Base-by-base conservation (phyloP, 1,139 yeast species). In the Hyphopichia fennica region DNA sequence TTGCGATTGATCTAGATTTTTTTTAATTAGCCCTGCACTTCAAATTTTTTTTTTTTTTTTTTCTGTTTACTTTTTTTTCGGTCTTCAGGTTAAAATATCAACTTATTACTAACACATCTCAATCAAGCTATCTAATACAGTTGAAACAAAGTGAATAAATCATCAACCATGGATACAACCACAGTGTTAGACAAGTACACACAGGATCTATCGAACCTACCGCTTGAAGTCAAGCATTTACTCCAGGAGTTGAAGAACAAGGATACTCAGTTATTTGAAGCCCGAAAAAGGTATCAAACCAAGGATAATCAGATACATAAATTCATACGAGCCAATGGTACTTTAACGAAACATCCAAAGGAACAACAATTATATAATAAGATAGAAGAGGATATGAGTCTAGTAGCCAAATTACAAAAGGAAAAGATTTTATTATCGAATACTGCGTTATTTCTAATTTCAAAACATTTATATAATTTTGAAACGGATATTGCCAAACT, bases 141-240 rank as follows among this genome's bases (percentile, higher is more conserved):
- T n/a, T n/a, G n/a, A n/a, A n/a, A n/a, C n/a, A n/a, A n/a, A n/a
- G n/a, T n/a, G n/a, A n/a, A n/a, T 13, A 28, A 10, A n/a, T 28
- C 30, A n/a, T 28, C n/a, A 6, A 16, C 19, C 31, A 73, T 73
- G 78, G 79, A 73, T 55, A 72, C 78, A n/a, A 65, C 77, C 4
- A 62, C 77, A 0, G 77, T 73, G n/a, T 62, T 73, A 22, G 78
- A 72, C 45, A 72, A 73, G 52, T 72, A 72, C 49, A 72, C 77
- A 3, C 77, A 72, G 55, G 78, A 72, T 51, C 60, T 93, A 42
- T 81, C 93, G 22, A 93, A 91, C 57, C 73, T 93, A 34, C 97
- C 97, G n/a, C 81, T 89, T 10, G 99, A 93, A 62, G 78, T 93
- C 39, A 84, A 84, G 43, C 89, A 87, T 56, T 68, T 89, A 34